These are phyloP conservation scores for Leishmania mexicana DNA, from an alignment of 208 protist species.

Conservation along the genomic window DNA sequence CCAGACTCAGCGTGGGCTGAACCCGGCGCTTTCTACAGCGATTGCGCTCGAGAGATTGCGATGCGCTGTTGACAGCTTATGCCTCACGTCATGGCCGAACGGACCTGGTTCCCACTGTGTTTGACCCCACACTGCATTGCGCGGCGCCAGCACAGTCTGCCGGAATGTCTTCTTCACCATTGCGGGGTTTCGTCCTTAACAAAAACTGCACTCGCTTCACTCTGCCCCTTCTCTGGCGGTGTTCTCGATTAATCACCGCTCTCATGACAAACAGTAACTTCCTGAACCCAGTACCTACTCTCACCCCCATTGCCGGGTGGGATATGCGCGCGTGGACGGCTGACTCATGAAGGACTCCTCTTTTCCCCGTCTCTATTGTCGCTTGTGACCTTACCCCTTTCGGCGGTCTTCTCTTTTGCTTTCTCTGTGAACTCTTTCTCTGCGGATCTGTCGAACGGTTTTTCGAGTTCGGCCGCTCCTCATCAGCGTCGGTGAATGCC, in stretches of 20 bases:
- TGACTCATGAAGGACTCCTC: neutral
- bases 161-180: neutral
- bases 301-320: neutral
- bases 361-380: neutral
- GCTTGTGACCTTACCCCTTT: neutral
- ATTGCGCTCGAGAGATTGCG: constrained; percentile 71
- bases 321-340: neutral
- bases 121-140: neutral
- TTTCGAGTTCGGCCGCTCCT: neutral
- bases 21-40: constrained; percentile 61
- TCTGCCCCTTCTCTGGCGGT: neutral
- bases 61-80: constrained; percentile 15
- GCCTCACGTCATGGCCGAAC: neutral
- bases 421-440: neutral
- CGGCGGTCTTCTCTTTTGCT: neutral
- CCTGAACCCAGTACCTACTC: neutral
- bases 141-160: neutral
- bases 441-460: neutral
- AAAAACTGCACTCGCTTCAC: neutral
- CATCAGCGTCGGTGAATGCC: neutral
- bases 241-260: neutral
- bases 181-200: neutral
- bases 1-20: constrained; percentile 65
- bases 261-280: neutral
- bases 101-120: neutral